Evolutionary conservation across 2,329 filamentous ascomycete genomes (phyloP).

Genomic region (Biscogniauxia sp.): DNA sequence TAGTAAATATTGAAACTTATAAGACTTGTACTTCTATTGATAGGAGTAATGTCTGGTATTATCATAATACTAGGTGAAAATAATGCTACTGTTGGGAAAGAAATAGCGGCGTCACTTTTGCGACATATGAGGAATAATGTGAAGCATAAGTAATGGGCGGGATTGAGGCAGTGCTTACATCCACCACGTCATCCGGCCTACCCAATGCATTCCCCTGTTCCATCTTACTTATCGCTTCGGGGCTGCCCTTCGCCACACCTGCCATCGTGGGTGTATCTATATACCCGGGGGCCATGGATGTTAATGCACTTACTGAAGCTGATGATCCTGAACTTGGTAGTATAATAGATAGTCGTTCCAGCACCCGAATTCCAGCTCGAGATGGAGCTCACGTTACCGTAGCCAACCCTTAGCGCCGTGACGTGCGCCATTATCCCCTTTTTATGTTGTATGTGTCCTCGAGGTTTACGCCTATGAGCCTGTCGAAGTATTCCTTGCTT

Average conservation of each 20-base stretch:
- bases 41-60: too few species aligned
- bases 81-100: too few species aligned
- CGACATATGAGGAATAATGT: too few species aligned
- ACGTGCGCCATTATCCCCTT: slow-evolving; percentile 40
- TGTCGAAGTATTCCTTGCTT: slow-evolving; percentile 46
- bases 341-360: slow-evolving; percentile 33
- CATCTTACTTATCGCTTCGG: slow-evolving; percentile 35
- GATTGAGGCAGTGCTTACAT: slow-evolving; percentile 13
- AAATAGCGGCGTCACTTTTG: too few species aligned
- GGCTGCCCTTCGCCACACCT: slow-evolving; percentile 43
- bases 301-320: slow-evolving; percentile 43
- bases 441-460: slow-evolving; percentile 45
- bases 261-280: slow-evolving; percentile 34
- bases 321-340: slow-evolving; percentile 41
- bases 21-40: too few species aligned
- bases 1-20: too few species aligned
- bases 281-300: slow-evolving; percentile 29
- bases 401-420: slow-evolving; percentile 23
- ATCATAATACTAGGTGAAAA: too few species aligned
- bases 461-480: slow-evolving; percentile 44
- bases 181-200: slow-evolving; percentile 27
- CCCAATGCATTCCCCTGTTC: too few species aligned
- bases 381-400: slow-evolving; percentile 40
- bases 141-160: neutral
- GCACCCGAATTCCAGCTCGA: slow-evolving; percentile 28